These are phyloP conservation scores for Candida yuanshanica DNA, from an alignment of 805 yeast genomes.

Conservation along the genomic window DNA sequence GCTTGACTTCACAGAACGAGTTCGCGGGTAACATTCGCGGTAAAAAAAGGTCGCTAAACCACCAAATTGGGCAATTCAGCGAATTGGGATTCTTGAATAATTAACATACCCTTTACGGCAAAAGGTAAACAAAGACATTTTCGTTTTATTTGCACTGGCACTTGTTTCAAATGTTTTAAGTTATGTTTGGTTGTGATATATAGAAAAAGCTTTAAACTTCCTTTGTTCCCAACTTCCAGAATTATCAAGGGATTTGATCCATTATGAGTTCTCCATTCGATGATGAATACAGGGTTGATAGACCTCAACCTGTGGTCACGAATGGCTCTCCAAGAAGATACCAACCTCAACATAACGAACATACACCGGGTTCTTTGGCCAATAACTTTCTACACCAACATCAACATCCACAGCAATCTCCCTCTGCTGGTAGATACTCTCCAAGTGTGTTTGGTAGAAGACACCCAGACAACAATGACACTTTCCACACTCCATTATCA, in stretches of 20 bases:
- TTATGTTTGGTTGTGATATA: no score
- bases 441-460: conserved; percentile 37
- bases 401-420: conserved; percentile 6
- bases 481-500: conserved; percentile 20
- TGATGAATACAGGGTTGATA: conserved; percentile 19
- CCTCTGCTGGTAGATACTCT: conserved; percentile 28
- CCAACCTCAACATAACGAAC: conserved; percentile 4
- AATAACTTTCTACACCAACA: conserved; percentile 15
- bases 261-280: conserved; percentile 25
- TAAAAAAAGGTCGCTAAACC: neutral
- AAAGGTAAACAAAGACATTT: conserved; percentile 17
- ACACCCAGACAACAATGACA: conserved; percentile 12
- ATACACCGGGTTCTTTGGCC: conserved; percentile 6
- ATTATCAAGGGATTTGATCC: neutral
- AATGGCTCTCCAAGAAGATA: conserved; percentile 20
- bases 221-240: neutral
- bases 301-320: conserved; percentile 19
- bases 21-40: neutral
- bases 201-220: no score
- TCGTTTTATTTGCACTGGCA: neutral
- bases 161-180: no score
- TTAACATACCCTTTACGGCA: conserved; percentile 15
- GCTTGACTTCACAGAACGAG: neutral
- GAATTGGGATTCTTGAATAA: neutral
- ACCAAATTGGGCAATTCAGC: conserved; percentile 2